Evolutionary conservation across 176 grass and related monocot species (phyloP).

Genomic region (Pharus latifolius): DNA sequence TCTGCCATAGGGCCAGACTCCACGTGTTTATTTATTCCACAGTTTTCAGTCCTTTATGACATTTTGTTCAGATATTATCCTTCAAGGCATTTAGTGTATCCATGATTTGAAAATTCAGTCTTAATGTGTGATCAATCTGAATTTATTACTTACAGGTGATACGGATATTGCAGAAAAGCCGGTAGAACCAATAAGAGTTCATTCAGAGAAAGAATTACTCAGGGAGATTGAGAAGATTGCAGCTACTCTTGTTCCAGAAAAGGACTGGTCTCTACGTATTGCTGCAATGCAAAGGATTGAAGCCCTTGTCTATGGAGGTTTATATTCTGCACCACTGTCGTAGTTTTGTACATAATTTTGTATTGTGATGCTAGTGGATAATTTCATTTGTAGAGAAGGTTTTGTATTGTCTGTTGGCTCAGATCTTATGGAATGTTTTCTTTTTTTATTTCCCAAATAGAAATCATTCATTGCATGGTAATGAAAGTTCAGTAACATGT

Average conservation of each 20-base stretch:
- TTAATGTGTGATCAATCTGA: too few species aligned
- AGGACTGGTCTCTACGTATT: constrained; percentile 90
- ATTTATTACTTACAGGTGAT: constrained; percentile 53
- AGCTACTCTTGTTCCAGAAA: constrained; percentile 82
- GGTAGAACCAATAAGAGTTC: constrained; percentile 77
- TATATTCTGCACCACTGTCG: background rate
- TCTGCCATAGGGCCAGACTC: too few species aligned
- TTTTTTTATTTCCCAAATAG: too few species aligned
- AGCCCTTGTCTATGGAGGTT: constrained; percentile 87
- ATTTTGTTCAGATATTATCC: background rate
- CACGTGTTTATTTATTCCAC: too few species aligned
- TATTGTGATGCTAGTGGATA: constrained; percentile 9
- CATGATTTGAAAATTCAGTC: background rate
- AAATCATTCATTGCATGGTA: too few species aligned
- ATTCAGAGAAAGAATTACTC: constrained; percentile 93
- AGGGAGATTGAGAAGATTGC: constrained; percentile 91
- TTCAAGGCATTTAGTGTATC: background rate
- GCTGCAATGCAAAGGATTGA: constrained; percentile 93
- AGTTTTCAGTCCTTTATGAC: background rate
- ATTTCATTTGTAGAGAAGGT: constrained; percentile 15
- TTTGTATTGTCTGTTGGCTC: background rate
- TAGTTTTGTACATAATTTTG: constrained; percentile 14
- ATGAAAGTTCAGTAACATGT: background rate
- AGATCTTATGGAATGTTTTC: background rate
- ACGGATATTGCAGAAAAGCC: constrained; percentile 68